Conservation (phyloP, 441 rosid species). For the Daphne laureola region DNA sequence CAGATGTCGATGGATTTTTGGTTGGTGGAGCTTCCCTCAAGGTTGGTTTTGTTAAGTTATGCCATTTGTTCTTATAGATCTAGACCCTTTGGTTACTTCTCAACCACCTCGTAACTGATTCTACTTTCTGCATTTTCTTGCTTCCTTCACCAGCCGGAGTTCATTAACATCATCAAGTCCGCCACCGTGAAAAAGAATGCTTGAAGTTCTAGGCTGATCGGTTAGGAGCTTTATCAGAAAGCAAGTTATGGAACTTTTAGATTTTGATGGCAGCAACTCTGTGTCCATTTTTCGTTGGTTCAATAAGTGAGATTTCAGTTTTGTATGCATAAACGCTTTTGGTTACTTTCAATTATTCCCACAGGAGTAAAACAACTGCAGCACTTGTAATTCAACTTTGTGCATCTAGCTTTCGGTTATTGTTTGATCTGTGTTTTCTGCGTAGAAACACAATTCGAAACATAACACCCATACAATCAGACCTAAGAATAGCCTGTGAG, state of each 20-base stretch:
- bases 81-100: not conserved
- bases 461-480: no score
- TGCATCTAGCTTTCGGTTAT: no score
- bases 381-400: no score
- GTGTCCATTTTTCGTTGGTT: not conserved
- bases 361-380: no score
- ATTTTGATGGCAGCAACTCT: not conserved
- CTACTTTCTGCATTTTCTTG: not conserved
- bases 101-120: constrained; percentile 2
- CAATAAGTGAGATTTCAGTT: not conserved
- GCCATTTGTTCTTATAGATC: not conserved
- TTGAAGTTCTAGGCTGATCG: constrained; percentile 10
- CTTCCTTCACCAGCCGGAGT: constrained; percentile 40
- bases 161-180: constrained; percentile 55
- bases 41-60: constrained; percentile 23
- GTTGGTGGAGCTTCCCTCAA: constrained; percentile 78
- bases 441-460: no score
- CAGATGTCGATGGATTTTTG: constrained; percentile 69
- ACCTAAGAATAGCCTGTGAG: no score
- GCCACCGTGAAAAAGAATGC: constrained; percentile 40
- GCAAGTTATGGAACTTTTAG: not conserved
- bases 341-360: no score
- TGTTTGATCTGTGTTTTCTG: no score
- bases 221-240: not conserved
- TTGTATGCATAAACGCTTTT: not conserved